A percentile compares a stretch with the other conserved stretches of the same genome.
Conservation (phyloP, 805 yeast species). For the Wickerhamiella australiensis region DNA sequence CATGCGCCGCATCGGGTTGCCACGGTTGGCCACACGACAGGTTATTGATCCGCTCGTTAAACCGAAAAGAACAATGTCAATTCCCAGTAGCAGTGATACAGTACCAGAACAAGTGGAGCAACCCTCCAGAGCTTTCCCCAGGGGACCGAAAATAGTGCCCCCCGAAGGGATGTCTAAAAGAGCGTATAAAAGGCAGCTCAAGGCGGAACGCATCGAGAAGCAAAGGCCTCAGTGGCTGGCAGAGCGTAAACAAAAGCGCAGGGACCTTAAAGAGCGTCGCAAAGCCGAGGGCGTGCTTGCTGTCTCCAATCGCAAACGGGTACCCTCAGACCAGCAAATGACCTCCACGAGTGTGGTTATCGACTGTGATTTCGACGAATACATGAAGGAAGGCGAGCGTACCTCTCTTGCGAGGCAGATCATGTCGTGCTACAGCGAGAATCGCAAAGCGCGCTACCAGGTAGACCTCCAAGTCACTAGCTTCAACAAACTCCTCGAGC, state of each 20-base stretch:
- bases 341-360: constrained; percentile 37
- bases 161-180: constrained; percentile 84
- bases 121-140: background rate
- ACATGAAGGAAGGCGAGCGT: constrained; percentile 65
- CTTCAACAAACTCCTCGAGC: constrained; percentile 51
- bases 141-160: constrained; percentile 24
- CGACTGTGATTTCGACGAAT: constrained; percentile 84
- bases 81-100: background rate
- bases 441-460: constrained; percentile 45
- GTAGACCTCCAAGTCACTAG: constrained; percentile 52
- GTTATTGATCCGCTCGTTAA: background rate
- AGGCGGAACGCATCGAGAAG: constrained; percentile 46
- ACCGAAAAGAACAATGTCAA: background rate
- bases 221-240: constrained; percentile 49
- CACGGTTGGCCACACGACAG: constrained; percentile 2
- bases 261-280: constrained; percentile 27
- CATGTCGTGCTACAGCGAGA: constrained; percentile 69
- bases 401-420: constrained; percentile 69
- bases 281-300: constrained; percentile 20
- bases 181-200: constrained; percentile 68
- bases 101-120: background rate
- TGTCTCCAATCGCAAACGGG: constrained; percentile 10
- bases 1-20: background rate
- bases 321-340: constrained; percentile 12
- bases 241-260: constrained; percentile 44